Evolutionary conservation across 1,284 basidiomycete genomes (phyloP), one percentile per base, ranked within the genome.

Genomic region (Laetiporus sulphureus): DNA sequence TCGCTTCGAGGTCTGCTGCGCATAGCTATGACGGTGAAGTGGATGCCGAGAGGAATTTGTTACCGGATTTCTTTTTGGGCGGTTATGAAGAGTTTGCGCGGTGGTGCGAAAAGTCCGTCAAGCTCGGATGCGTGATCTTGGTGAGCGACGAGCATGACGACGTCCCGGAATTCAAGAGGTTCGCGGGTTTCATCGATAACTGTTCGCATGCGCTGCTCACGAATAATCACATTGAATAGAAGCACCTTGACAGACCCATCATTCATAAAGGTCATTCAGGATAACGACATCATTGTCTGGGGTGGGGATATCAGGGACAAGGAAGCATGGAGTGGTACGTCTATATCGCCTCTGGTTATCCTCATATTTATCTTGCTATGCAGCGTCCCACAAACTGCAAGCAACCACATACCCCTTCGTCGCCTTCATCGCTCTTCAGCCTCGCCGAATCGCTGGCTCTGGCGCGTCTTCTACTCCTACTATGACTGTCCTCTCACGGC

Each of bases 361-460:
- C 5, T 15, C 23, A 35, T 22, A 29, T 23, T 38, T 36, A 45
- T 36, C 38, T 24, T 24, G 29, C 38, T 25, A 31, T 41, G 11
- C 56, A 90, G 92, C 90, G 5, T 69, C 89, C 1, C 81, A 89
- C 54, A 92, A 93, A 51, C 69, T 96, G 0, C 83, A 90, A 53
- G 82, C 83, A 1, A 95, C 91, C 2, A 92, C 91, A 0, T 96
- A 88, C 54, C 94, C 94, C 0, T 94, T 93, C 48, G 72, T 98
- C 36, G 88, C 90, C 0, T 98, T 97, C 59, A 66, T 95, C 36
- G 84, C 91, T 0, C 73, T 95, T 25, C 89, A 96, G 54, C 85
- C 92, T 0, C 74, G 74, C 5, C 72, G 81, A 27, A 52, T 54
- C 1, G 60, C 65, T 20, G 60, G 72, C 0, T 57, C 65, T 18